Base-by-base conservation (phyloP, 805 yeast species). In the Nakazawaea sp. region DNA sequence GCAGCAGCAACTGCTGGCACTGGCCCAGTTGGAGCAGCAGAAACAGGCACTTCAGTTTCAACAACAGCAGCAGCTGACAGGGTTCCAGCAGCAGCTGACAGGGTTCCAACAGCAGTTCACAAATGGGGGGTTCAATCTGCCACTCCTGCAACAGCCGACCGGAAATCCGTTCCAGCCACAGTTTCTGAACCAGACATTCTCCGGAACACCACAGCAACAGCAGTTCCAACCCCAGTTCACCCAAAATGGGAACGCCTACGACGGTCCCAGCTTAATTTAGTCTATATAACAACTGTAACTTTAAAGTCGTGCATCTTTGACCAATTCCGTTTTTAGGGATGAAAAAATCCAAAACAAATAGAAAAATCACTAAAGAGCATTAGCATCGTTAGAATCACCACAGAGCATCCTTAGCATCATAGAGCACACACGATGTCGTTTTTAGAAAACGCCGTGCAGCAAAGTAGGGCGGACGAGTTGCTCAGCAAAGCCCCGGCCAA, bases 21-120 rank as follows among this genome's bases (percentile, higher is more conserved):
- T 24, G 16, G 12, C 6, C 21, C 35, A 39, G 13, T 48, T 44
- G 9, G 46, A 44, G 26, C 50, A 44, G 25, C 58, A 48, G 33
- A 48, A 37, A 23, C 52, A 40, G 30, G 53, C 43, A 27, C 53
- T 42, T 27, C 56, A 48, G 26, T 52, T 42, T 32, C 55, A 47
- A 28, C 56, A 45, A 40, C 55, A 40, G 18, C 38, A 38, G 24
- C 24, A 21, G 24, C 38, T 17, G 13, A 27, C 33, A 10, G 33
- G 27, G 10, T 21, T 21, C 8, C 36, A 32, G 19, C 35, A 32
- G 25, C 35, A 33, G 20, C 25, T 17, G 5, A 30, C 24, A 3
- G 30, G 39, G 17, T 15, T 31, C 21, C 35, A 33, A 13, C 35
- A 29, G 26, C 38, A n/a, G n/a, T n/a, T n/a, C 25, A 18, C 35